Percentiles rank a stretch among this genome's conserved stretches.
Evolutionary conservation across 148 eudicot genomes (phyloP).

Genomic region (Agrostemma githago): DNA sequence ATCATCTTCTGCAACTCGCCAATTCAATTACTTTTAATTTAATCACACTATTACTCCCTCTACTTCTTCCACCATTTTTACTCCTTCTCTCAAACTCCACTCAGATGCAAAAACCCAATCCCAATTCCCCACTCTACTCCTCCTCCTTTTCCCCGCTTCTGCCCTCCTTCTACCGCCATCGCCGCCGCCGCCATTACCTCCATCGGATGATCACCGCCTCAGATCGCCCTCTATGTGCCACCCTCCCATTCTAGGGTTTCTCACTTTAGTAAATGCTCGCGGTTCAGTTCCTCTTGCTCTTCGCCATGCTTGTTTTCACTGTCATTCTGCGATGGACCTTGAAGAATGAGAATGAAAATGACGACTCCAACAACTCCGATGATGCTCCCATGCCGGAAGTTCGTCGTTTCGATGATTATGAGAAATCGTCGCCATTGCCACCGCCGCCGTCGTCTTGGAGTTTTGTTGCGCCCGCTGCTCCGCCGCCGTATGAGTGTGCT

Average conservation of each 20-base stretch:
- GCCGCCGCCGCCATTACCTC: constrained; percentile 20
- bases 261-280: constrained; percentile 25
- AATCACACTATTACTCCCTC: too few relatives aligned
- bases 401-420: constrained; percentile 8
- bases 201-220: constrained; percentile 7
- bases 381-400: constrained; percentile 2
- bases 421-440: not conserved
- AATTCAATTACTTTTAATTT: not conserved
- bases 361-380: constrained; percentile 4
- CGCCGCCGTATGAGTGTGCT: constrained; percentile 27
- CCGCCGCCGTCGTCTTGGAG: not conserved
- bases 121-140: constrained; percentile 25
- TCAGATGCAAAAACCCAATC: constrained; percentile 30
- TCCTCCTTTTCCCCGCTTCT: constrained; percentile 11
- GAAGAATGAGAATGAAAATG: constrained; percentile 16
- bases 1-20: not conserved
- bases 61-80: too few relatives aligned
- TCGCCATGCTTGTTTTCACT: constrained; percentile 27
- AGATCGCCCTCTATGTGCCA: constrained; percentile 20
- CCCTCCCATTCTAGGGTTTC: constrained; percentile 18
- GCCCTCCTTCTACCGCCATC: constrained; percentile 23
- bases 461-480: not conserved
- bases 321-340: constrained; percentile 27
- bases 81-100: not conserved
- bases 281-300: constrained; percentile 22